Evolutionary conservation across 164 flowering plant species (phyloP).

Genomic region (Magnolia changhungtana): DNA sequence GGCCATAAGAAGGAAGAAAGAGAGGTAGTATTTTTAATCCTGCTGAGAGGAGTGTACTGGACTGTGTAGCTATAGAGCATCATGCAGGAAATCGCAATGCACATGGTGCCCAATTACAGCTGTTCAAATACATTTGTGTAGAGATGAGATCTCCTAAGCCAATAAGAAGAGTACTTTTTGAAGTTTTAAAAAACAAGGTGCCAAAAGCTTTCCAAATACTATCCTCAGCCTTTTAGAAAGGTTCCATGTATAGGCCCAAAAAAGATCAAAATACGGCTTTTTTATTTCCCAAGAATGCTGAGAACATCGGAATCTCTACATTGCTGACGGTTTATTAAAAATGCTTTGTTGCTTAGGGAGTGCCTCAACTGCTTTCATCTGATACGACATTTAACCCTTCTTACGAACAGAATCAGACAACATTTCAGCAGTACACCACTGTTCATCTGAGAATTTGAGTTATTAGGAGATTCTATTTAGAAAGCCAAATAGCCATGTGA

Average conservation of each 20-base stretch:
- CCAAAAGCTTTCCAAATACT: neutral
- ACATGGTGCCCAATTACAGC: neutral
- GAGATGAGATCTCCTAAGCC: neutral
- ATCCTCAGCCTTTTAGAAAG: neutral
- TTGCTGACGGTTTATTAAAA: neutral
- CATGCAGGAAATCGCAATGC: neutral
- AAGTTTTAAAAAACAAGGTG: neutral
- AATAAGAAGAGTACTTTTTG: neutral
- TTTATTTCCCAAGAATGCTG: neutral
- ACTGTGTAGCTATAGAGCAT: neutral
- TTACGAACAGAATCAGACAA: neutral
- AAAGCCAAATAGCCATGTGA: neutral
- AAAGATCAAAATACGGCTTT: neutral
- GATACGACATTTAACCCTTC: neutral
- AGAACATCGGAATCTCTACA: neutral
- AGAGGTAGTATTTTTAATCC: neutral
- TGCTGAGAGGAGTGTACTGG: neutral
- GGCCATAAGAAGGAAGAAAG: neutral
- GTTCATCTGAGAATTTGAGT: neutral
- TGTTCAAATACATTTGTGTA: neutral
- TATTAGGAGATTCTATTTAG: neutral
- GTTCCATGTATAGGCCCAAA: neutral
- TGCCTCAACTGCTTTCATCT: neutral
- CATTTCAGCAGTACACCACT: neutral
- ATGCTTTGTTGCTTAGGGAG: neutral